phyloP scores from a whole-genome alignment of 306 rosid species.

The Vicia villosa region DNA sequence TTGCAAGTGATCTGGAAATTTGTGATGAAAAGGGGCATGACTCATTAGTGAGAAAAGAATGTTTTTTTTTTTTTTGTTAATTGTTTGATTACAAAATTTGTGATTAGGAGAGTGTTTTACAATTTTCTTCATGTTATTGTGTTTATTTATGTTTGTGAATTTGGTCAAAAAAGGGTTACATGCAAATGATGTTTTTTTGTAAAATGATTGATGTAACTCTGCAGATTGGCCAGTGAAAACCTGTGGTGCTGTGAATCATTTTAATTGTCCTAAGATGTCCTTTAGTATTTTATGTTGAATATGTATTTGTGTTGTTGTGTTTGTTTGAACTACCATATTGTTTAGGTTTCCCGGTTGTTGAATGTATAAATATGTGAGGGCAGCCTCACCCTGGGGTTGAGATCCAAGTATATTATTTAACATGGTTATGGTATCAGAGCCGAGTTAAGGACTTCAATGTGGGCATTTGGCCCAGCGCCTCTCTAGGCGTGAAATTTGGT shows the following conservation, averaged over 20 bases:
- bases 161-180: neutral
- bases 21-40: neutral
- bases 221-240: neutral
- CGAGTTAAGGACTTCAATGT: too few relatives aligned
- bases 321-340: too few relatives aligned
- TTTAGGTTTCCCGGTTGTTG: too few relatives aligned
- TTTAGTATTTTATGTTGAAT: neutral
- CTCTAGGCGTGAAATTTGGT: too few relatives aligned
- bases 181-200: neutral
- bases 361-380: too few relatives aligned
- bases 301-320: too few relatives aligned
- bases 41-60: neutral
- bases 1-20: slow-evolving; percentile 23
- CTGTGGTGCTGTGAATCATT: neutral
- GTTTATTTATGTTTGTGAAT: neutral
- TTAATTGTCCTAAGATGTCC: too few relatives aligned
- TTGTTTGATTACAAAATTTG: neutral
- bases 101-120: neutral
- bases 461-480: too few relatives aligned
- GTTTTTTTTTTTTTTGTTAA: too few relatives aligned
- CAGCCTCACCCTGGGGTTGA: too few relatives aligned
- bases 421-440: too few relatives aligned
- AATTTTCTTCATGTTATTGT: neutral
- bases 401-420: too few relatives aligned
- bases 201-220: neutral